Conservation (phyloP, 2,329 filamentous ascomycete species). For the Alternaria triticimaculans region DNA sequence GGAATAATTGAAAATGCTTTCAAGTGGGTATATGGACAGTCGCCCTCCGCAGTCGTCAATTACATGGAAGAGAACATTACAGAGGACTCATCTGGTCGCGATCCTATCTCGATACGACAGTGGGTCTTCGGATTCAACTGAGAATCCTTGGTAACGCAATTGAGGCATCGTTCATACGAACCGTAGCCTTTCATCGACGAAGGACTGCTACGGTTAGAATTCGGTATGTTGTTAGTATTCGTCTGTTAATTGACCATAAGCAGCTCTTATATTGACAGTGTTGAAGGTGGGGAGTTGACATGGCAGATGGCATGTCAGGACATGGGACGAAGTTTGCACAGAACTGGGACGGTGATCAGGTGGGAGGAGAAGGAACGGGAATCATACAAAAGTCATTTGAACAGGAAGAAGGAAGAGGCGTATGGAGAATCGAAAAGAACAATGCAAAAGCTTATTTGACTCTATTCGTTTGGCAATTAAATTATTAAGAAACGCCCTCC, state of each 20-base stretch:
- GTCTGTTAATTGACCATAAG: not conserved
- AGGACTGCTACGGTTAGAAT: not conserved
- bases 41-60: not conserved
- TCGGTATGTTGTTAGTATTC: not conserved
- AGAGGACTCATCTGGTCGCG: not conserved
- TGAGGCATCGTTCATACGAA: not conserved
- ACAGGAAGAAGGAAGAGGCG: not conserved
- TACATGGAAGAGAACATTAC: not conserved
- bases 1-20: not conserved
- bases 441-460: not conserved
- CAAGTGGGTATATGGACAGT: conserved; percentile 2
- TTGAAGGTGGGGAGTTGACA: not conserved
- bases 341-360: not conserved
- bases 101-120: conserved; percentile 2
- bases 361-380: not conserved
- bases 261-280: not conserved
- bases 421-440: not conserved
- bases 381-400: not conserved
- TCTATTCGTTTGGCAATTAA: not conserved
- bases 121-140: conserved; percentile 4
- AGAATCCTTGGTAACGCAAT: not conserved
- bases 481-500: not conserved
- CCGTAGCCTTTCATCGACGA: not conserved
- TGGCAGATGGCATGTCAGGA: not conserved
- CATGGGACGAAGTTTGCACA: not conserved